phyloP scores from a whole-genome alignment of 1,284 basidiomycete genomes.

The Pascua sp. region DNA sequence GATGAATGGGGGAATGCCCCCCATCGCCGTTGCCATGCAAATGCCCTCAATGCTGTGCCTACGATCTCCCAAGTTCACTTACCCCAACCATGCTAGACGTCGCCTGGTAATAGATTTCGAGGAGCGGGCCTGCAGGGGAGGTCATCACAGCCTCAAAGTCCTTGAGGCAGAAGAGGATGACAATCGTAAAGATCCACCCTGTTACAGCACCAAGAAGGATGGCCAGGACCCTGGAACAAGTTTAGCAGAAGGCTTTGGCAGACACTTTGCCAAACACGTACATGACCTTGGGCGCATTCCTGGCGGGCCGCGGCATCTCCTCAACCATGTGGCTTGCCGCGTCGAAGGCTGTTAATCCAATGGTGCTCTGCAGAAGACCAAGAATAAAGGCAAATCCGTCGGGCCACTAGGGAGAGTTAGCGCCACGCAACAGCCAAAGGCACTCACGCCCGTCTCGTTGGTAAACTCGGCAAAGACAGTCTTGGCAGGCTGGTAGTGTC shows the following conservation, averaged over 20 bases:
- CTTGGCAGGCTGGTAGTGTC: slow-evolving; percentile 35
- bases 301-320: slow-evolving; percentile 39
- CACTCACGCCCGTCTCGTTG: slow-evolving; percentile 26
- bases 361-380: slow-evolving; percentile 39
- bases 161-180: slow-evolving; percentile 64
- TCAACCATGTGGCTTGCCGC: slow-evolving; percentile 43
- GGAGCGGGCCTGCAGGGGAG: slow-evolving; percentile 60
- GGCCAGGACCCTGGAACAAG: slow-evolving; percentile 48
- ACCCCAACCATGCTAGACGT: slow-evolving; percentile 57
- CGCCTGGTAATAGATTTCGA: slow-evolving; percentile 63
- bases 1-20: neutral
- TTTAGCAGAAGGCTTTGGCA: no score
- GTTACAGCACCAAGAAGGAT: slow-evolving; percentile 60
- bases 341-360: slow-evolving; percentile 21
- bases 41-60: no score
- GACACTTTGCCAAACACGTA: neutral
- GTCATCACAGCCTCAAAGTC: slow-evolving; percentile 58
- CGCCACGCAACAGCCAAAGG: neutral
- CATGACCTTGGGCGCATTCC: slow-evolving; percentile 42
- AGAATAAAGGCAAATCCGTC: slow-evolving; percentile 41
- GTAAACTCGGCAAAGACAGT: slow-evolving; percentile 45
- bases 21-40: no score
- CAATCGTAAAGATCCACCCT: slow-evolving; percentile 61
- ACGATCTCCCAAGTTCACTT: no score
- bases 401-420: slow-evolving; percentile 21